Evolutionary conservation across 2,329 filamentous ascomycete species (phyloP), one percentile per base, ranked within the genome.

Genomic region (Colletotrichum orchidophilum): DNA sequence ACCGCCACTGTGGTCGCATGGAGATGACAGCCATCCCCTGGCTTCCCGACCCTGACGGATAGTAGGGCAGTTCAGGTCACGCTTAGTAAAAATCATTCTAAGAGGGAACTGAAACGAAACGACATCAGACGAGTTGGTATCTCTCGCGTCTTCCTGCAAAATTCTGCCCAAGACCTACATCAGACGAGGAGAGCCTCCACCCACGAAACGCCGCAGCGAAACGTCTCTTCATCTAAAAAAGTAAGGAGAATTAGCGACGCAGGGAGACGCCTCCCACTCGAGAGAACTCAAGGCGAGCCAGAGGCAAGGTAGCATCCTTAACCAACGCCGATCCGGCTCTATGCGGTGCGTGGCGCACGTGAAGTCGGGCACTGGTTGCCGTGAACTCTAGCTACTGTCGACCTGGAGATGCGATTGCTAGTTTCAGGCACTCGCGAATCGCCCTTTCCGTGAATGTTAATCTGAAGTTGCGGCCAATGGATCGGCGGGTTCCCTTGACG

Each of bases 391-490:
- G 42, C 52, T 49, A 27, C 15, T 31, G 18, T 35, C 24, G 29
- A 52, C 29, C n/a, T 59, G 26, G 21, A 63, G 21, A 46, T 59
- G 42, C 46, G 5, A 53, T 53, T 39, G 13, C 27, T 39, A 65
- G 69, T 71, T 71, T 71, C 69, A 71, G 58, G 35, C 29, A 27
- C 52, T 68, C 64, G 64, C 64, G 42, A 69, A 52, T 63, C 46
- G 63, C 50, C 33, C 52, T 71, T 26, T 55, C 54, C 31, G 59
- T 52, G n/a, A 71, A 71, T 69, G 50, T 55, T 63, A 71, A 71
- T 54, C 53, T 49, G 27, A 55, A 54, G 42, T 39, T 18, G 64
- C 42, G 21, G 42, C 58, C 33, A 59, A 54, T 54, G 57, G 42
- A 68, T 29, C 26, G 33, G 33, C 53, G 29, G 18, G 53, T 21